Conservation (phyloP, 2,329 filamentous ascomycete genomes). For the Cladophialophora exuberans region DNA sequence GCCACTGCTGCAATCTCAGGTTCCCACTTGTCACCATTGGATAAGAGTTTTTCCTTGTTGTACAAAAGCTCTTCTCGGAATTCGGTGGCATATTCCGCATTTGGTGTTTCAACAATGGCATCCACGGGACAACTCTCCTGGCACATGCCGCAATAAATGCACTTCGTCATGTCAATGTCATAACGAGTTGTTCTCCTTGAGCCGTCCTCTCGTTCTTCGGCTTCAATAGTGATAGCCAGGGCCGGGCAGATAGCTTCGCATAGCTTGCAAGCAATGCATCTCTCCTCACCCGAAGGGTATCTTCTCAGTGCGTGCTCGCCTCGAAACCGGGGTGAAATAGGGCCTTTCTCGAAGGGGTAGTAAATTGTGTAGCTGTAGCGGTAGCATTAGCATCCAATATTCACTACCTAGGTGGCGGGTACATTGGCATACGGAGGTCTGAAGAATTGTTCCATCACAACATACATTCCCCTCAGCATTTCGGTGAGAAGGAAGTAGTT, state of each 20-base stretch:
- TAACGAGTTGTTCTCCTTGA: slow-evolving; percentile 94
- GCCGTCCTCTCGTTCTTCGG: slow-evolving; percentile 95
- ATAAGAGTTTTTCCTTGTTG: slow-evolving; percentile 93
- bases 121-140: slow-evolving; percentile 99
- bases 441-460: slow-evolving; percentile 97
- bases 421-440: slow-evolving; percentile 79
- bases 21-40: slow-evolving; percentile 97
- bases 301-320: slow-evolving; percentile 95
- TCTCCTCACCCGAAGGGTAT: slow-evolving; percentile 96
- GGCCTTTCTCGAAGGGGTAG: slow-evolving; percentile 99
- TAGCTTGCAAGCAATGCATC: slow-evolving; percentile 99
- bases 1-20: slow-evolving; percentile 91
- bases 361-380: slow-evolving; percentile 85
- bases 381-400: slow-evolving; percentile 1
- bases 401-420: background rate
- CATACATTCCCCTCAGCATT: slow-evolving; percentile 97
- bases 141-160: slow-evolving; percentile 99
- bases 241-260: slow-evolving; percentile 98
- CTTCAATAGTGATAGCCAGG: slow-evolving; percentile 98
- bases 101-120: slow-evolving; percentile 80
- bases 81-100: slow-evolving; percentile 75
- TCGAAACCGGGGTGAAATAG: slow-evolving; percentile 96
- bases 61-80: slow-evolving; percentile 92
- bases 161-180: slow-evolving; percentile 99
- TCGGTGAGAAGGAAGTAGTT: slow-evolving; percentile 96